These are phyloP conservation scores for Staphylotrichum tortipilum DNA, from an alignment of 495 filamentous ascomycete species.

Conservation along the genomic window DNA sequence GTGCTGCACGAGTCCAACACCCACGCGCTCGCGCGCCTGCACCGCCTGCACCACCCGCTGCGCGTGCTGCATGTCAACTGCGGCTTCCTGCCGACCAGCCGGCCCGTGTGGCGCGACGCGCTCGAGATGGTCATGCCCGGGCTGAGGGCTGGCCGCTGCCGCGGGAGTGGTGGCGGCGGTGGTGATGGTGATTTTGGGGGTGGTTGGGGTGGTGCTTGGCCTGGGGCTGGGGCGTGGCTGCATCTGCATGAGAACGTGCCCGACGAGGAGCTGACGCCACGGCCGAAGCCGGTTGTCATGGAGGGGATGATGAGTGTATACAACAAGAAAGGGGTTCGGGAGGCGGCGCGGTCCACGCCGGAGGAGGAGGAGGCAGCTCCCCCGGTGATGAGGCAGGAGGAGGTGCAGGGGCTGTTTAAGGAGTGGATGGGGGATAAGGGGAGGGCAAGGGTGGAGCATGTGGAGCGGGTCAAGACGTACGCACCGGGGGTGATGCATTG, in stretches of 20 bases:
- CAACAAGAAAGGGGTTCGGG: too few relatives aligned
- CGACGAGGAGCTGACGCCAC: constrained; percentile 44
- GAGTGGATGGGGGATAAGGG: constrained; percentile 17
- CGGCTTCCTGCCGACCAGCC: constrained; percentile 67
- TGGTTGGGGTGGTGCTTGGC: too few relatives aligned
- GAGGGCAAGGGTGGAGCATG: constrained; percentile 51
- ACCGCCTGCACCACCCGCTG: too few relatives aligned
- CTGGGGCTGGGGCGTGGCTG: constrained; percentile 50
- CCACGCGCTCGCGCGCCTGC: too few relatives aligned
- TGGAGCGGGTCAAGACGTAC: constrained; percentile 81
- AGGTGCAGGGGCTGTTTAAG: constrained; percentile 36
- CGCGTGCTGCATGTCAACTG: constrained; percentile 70
- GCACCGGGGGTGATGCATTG: constrained; percentile 86
- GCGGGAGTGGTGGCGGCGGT: not conserved
- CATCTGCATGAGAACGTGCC: constrained; percentile 86
- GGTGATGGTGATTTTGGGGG: not conserved
- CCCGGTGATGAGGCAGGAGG: too few relatives aligned
- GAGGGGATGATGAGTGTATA: too few relatives aligned
- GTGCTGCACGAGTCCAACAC: constrained; percentile 74
- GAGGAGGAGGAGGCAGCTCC: too few relatives aligned
- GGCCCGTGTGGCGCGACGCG: constrained; percentile 56
- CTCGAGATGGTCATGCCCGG: constrained; percentile 44
- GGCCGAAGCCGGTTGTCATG: too few relatives aligned
- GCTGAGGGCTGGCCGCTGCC: not conserved
- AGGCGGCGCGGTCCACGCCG: too few relatives aligned